Base-by-base conservation (phyloP, 352 stramenopile genomes). In the Phytopythium cucurbitacearum region DNA sequence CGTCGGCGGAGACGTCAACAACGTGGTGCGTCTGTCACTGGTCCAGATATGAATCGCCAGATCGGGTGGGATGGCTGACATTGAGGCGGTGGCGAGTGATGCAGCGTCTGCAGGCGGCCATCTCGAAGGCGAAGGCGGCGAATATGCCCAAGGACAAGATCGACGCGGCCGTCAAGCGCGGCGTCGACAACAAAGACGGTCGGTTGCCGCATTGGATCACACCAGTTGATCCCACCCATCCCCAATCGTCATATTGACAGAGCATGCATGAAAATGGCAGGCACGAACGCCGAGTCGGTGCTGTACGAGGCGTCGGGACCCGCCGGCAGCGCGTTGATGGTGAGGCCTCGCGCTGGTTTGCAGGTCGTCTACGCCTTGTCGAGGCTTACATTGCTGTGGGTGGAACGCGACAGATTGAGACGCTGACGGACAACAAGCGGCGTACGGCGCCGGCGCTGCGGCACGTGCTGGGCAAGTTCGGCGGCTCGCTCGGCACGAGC, bases 81-180 rank as follows among this genome's bases (percentile, higher is more conserved):
- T n/a, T 21, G 28, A 28, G 9, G 44, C 36, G 5, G 11, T 11
- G 10, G 28, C 6, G 12, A 12, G 33, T 12, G 7, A 32, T 33
- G 42, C 40, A 71, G 62, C 49, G 85, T 41, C 74, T 80, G 38
- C 60, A 78, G 40, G 76, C 78, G 33, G 71, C 68, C 9, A 72
- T 89, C 50, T 77, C 69, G 54, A 86, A 89, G 59, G 82, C 82
- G 51, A 92, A 92, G 65, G 74, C 83, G 3, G 76, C 69, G 37
- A 93, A 93, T 62, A 91, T 91, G 80, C 64, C 80, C 46, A 89
- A 89, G 55, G 83, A 93, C 59, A 83, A 77, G 63, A 93, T 93
- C 49, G 83, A 91, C 51, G 77, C 76, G 28, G 83, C 83, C 4
- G 84, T 93, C 63, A 91, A 91, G 73, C 80, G 83, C 45, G 83